Conservation (phyloP, 805 yeast species). For the Diddensiella caesifluorescens region DNA sequence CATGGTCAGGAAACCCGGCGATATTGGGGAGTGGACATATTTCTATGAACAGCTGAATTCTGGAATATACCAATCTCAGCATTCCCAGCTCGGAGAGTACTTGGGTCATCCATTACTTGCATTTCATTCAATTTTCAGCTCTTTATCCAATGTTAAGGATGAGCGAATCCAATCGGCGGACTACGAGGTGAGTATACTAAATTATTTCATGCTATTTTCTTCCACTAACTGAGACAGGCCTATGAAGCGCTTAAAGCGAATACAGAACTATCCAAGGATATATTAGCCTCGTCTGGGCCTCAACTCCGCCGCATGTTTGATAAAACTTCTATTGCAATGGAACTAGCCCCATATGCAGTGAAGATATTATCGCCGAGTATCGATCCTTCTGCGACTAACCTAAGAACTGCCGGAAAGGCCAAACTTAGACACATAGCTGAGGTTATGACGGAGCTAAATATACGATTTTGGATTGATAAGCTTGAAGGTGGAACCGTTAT, state of each 20-base stretch:
- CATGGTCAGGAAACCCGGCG: slow-evolving; percentile 51
- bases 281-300: slow-evolving; percentile 21
- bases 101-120: slow-evolving; percentile 53
- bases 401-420: slow-evolving; percentile 16
- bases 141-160: slow-evolving; percentile 40
- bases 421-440: slow-evolving; percentile 19
- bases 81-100: slow-evolving; percentile 49
- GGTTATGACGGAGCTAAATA: slow-evolving; percentile 23
- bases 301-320: slow-evolving; percentile 15
- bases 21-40: slow-evolving; percentile 68
- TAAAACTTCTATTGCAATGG: slow-evolving; percentile 19
- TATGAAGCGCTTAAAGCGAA: slow-evolving; percentile 29
- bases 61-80: slow-evolving; percentile 39
- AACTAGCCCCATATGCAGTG: slow-evolving; percentile 31
- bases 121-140: slow-evolving; percentile 60
- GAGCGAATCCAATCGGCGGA: slow-evolving; percentile 14
- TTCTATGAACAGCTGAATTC: slow-evolving; percentile 57
- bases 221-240: too few species aligned
- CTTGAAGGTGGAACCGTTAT: slow-evolving; percentile 29
- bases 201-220: too few species aligned
- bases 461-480: slow-evolving; percentile 23
- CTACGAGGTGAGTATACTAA: slow-evolving; percentile 14
- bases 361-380: slow-evolving; percentile 26
- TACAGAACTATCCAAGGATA: slow-evolving; percentile 29
- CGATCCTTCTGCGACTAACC: slow-evolving; percentile 12